phyloP scores from a whole-genome alignment of 306 rosid species.

The Spatholobus suberectus region DNA sequence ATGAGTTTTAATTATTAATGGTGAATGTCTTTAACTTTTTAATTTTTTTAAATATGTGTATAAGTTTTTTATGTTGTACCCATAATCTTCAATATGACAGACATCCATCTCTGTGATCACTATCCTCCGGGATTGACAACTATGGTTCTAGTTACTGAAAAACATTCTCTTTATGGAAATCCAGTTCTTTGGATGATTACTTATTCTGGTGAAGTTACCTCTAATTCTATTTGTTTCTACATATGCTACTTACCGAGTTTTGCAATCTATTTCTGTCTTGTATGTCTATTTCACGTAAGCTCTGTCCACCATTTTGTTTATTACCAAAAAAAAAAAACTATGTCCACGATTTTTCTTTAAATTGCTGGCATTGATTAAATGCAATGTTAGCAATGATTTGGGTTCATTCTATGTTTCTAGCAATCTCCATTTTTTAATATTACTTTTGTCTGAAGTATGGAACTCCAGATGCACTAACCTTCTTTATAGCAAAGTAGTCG shows the following conservation, averaged over 20 bases:
- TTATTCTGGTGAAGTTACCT: background rate
- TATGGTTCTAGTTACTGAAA: slow-evolving; percentile 16
- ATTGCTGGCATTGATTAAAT: background rate
- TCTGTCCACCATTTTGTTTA: background rate
- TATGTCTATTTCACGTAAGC: background rate
- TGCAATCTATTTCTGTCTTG: slow-evolving; percentile 13
- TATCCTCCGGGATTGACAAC: background rate
- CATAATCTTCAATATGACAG: background rate
- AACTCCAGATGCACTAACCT: background rate
- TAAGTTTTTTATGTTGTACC: background rate
- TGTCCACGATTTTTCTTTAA: background rate
- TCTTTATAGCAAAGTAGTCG: background rate
- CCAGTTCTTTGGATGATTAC: background rate
- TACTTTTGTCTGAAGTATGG: background rate
- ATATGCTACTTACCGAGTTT: background rate
- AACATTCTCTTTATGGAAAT: background rate
- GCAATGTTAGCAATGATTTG: slow-evolving; percentile 15
- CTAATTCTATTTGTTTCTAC: background rate
- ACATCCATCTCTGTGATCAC: background rate
- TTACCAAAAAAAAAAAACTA: no score
- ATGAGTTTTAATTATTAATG: background rate
- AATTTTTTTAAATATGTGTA: background rate
- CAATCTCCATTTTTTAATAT: background rate
- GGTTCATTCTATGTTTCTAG: background rate
- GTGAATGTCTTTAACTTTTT: background rate